Evolutionary conservation across 73 alveolate species (phyloP).

Genomic region (Blepharisma stoltei): DNA sequence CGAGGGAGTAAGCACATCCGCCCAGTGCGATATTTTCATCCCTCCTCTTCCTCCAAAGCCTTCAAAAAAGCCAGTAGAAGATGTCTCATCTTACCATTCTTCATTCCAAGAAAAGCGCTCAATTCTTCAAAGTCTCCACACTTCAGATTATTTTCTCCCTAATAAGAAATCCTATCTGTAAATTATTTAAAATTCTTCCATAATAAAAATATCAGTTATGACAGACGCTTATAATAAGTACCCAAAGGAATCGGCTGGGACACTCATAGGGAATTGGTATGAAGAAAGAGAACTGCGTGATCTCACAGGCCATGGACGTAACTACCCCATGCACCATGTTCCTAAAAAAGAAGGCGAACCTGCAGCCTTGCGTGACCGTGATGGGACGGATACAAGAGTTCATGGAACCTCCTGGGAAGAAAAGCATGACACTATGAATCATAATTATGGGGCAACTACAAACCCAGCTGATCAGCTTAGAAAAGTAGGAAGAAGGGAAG

Average conservation of each 20-base stretch:
- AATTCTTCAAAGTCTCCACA: no score
- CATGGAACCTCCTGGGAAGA: slow-evolving; percentile 55
- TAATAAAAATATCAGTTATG: slow-evolving; percentile 34
- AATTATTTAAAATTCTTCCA: background rate
- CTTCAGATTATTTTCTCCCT: no score
- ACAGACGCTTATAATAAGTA: slow-evolving; percentile 73
- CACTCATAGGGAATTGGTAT: slow-evolving; percentile 86
- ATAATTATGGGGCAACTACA: slow-evolving; percentile 43
- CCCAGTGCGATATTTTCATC: no score
- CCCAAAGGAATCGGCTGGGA: slow-evolving; percentile 60
- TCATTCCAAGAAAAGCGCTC: no score
- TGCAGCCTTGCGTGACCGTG: slow-evolving; percentile 1
- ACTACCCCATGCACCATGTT: slow-evolving; percentile 41
- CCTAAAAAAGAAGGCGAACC: slow-evolving; percentile 46
- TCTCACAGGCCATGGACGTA: slow-evolving; percentile 79
- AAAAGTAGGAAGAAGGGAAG: slow-evolving; percentile 44
- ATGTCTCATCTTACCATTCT: no score
- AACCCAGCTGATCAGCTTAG: slow-evolving; percentile 63
- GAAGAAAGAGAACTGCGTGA: slow-evolving; percentile 82
- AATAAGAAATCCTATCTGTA: background rate
- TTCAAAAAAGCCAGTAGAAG: no score
- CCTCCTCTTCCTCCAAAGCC: no score
- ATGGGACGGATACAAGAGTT: slow-evolving; percentile 51
- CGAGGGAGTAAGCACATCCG: no score
- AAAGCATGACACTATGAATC: slow-evolving; percentile 41